Percentiles rank a stretch among this genome's conserved stretches.
phyloP scores from a whole-genome alignment of 768 basidiomycete species.

The Terana coerulea region DNA sequence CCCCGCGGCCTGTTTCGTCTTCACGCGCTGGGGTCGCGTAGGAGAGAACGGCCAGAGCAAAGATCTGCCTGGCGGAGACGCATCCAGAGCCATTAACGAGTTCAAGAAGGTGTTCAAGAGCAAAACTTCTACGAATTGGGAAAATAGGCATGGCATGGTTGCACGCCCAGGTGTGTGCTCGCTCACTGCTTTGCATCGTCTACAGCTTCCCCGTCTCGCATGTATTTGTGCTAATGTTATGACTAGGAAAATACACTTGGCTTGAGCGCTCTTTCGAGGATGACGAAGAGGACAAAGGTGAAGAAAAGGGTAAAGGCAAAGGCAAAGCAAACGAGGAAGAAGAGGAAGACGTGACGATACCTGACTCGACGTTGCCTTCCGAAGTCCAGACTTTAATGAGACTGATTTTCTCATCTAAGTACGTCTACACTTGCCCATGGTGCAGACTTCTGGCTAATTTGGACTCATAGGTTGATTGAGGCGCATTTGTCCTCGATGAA shows the following conservation, averaged over 20 bases:
- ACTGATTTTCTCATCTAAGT: slow-evolving; percentile 52
- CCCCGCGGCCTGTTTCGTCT: slow-evolving; percentile 33
- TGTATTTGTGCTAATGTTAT: neutral
- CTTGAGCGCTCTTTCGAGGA: slow-evolving; percentile 57
- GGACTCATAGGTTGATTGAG: slow-evolving; percentile 40
- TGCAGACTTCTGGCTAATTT: slow-evolving; percentile 1
- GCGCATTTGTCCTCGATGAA: slow-evolving; percentile 59
- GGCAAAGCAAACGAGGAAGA: slow-evolving; percentile 28
- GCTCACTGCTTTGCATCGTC: neutral
- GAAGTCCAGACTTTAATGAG: slow-evolving; percentile 47
- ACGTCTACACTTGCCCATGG: slow-evolving; percentile 11
- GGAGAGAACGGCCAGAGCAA: slow-evolving; percentile 51
- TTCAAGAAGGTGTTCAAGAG: slow-evolving; percentile 61
- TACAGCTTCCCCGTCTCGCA: neutral
- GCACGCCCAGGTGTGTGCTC: slow-evolving; percentile 42
- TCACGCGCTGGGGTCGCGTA: slow-evolving; percentile 60
- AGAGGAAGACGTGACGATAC: slow-evolving; percentile 33
- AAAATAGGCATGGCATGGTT: slow-evolving; percentile 45
- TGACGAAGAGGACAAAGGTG: slow-evolving; percentile 36
- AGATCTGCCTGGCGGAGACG: slow-evolving; percentile 47
- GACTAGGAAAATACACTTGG: slow-evolving; percentile 57
- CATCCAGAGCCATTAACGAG: slow-evolving; percentile 38
- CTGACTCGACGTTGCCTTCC: slow-evolving; percentile 39
- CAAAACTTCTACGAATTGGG: slow-evolving; percentile 50
- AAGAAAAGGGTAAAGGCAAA: slow-evolving; percentile 21